Base-by-base conservation (phyloP, 2,329 filamentous ascomycete genomes). In the Phialophora tarda region DNA sequence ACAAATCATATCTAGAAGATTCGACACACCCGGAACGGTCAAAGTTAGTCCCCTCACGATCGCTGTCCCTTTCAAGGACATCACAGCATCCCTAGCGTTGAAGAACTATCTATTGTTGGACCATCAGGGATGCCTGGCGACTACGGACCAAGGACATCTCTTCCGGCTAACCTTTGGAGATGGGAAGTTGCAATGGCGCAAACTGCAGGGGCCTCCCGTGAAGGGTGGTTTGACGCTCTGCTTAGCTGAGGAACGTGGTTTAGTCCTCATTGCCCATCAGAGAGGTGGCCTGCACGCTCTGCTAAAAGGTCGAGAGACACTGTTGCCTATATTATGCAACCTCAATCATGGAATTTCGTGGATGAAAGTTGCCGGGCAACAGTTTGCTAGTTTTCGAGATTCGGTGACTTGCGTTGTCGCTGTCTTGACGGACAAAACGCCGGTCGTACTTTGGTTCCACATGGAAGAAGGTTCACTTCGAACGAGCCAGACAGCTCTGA, bases 1-100 rank as follows among this genome's bases (percentile, higher is more conserved):
- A 17, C 83, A 84, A 34, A 80, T 90, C 47, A 77, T 78, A 53
- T 74, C 71, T n/a, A 66, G 71, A 48, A 54, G 24, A 3, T 78
- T 77, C 48, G 28, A 59, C 17, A 47, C 41, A 10, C 34, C 41
- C 11, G 51, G 23, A 17, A 26, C 17, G 2, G n/a, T 8, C 24
- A 28, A 58, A 4, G 34, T 50, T 8, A n/a, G 12, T 8, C 24
- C 54, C 21, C 17, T 41, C 30, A 62, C 62, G 14, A 17, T 63
- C 8, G 59, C 60, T 21, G 48, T 30, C 3, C n/a, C 65, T 23
- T 69, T 68, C 47, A 68, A 68, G 21, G 63, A 64, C 10, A 50
- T 67, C 47, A 67, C 64, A 4, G 26, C 23, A 5, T 59, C 64
- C 21, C 26, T 60, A 38, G 50, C 66, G 6, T 24, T 71, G 53